Percentiles rank a stretch among this genome's conserved stretches.
phyloP scores from a whole-genome alignment of 2,329 filamentous ascomycete genomes.

The Cladosporium colombiae region DNA sequence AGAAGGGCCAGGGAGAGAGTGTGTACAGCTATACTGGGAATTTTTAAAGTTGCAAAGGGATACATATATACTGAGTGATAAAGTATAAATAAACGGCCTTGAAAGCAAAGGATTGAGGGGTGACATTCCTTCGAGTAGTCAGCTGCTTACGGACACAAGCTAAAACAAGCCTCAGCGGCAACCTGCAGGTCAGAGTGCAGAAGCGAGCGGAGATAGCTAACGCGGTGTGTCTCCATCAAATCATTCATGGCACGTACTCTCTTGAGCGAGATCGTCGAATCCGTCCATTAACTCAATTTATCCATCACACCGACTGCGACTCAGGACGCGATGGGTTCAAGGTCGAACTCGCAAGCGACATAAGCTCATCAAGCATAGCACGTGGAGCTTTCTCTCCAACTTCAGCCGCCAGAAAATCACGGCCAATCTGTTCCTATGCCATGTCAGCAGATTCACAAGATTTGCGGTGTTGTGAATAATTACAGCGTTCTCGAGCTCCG shows the following conservation, averaged over 20 bases:
- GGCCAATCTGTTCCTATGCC: conserved; percentile 44
- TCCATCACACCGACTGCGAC: not conserved
- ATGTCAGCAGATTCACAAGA: conserved; percentile 18
- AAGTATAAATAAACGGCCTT: not conserved
- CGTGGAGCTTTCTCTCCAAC: conserved; percentile 37
- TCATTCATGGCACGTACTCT: not conserved
- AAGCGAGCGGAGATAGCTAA: not conserved
- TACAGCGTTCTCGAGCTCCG: conserved; percentile 68
- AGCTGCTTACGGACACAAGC: conserved; percentile 2
- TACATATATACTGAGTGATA: not conserved
- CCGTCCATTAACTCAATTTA: not conserved
- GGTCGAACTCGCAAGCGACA: conserved; percentile 30
- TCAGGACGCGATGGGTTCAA: not conserved
- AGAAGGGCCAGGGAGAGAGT: not conserved
- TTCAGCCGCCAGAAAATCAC: conserved; percentile 45
- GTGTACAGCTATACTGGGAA: not conserved
- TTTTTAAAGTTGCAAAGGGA: not conserved
- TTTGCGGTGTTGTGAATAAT: conserved; percentile 24
- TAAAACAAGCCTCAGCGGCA: conserved; percentile 5
- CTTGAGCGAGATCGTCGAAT: not conserved
- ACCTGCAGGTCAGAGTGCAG: not conserved
- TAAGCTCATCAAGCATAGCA: conserved; percentile 41
- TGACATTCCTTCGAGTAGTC: not conserved
- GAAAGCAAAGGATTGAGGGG: not conserved
- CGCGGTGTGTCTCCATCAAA: not conserved